Evolutionary conservation across 2,329 filamentous ascomycete species (phyloP).

Genomic region (Colletotrichum sp.): DNA sequence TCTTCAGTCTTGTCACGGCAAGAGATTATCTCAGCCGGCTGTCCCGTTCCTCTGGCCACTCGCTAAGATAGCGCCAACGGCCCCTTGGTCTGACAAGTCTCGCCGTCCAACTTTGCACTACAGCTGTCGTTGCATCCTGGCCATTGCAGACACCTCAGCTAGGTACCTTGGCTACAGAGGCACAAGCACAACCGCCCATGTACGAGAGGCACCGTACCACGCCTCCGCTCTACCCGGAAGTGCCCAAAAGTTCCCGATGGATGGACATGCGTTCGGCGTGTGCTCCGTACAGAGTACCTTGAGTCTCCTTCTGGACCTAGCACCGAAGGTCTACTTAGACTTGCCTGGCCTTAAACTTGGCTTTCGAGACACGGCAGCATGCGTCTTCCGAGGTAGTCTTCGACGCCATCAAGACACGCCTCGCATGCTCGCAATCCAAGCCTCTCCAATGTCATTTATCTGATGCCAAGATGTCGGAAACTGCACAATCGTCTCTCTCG

Average conservation of each 20-base stretch:
- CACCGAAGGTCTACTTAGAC: not conserved
- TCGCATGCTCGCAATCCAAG: not conserved
- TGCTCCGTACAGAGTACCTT: not conserved
- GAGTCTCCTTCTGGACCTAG: not conserved
- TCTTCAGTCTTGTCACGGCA: not conserved
- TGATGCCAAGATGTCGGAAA: not conserved
- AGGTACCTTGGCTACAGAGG: not conserved
- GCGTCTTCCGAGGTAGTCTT: not conserved
- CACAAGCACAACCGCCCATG: not conserved
- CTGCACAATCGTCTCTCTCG: not conserved
- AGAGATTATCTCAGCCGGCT: not conserved
- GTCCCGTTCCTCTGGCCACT: not conserved
- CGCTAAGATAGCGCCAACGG: not conserved
- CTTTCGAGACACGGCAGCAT: not conserved
- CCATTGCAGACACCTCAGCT: not conserved
- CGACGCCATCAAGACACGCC: not conserved
- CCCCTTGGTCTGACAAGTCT: not conserved
- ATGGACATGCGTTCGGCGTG: not conserved
- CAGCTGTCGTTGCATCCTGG: not conserved
- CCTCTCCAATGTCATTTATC: not conserved
- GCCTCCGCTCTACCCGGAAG: not conserved
- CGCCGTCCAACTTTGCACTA: not conserved
- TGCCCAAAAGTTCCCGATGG: not conserved
- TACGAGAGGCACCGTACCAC: not conserved
- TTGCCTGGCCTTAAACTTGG: not conserved